Evolutionary conservation across 176 grass and related monocot species (phyloP).

Genomic region (Tillandsia leiboldiana): DNA sequence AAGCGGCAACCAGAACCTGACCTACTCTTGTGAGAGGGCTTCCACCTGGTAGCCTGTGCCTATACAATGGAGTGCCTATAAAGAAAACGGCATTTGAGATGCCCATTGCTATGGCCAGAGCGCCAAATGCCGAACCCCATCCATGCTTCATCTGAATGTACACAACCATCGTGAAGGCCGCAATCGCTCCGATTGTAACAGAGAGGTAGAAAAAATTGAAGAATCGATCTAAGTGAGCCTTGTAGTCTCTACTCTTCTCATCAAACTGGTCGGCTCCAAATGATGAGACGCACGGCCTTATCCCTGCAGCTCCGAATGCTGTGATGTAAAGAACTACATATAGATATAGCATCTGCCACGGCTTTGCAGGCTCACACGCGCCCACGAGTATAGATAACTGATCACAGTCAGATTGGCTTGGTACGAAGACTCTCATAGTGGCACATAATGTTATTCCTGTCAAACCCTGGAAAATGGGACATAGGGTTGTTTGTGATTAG

Average conservation of each 20-base stretch:
- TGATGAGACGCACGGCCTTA: slow-evolving; percentile 79
- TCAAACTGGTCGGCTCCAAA: slow-evolving; percentile 97
- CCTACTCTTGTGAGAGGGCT: slow-evolving; percentile 74
- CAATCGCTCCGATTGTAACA: slow-evolving; percentile 71
- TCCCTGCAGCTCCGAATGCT: slow-evolving; percentile 63
- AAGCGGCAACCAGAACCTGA: slow-evolving; percentile 71
- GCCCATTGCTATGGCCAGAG: slow-evolving; percentile 75
- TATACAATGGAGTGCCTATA: slow-evolving; percentile 60
- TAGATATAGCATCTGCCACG: slow-evolving; percentile 82
- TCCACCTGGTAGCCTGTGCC: slow-evolving; percentile 59
- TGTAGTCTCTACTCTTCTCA: slow-evolving; percentile 44
- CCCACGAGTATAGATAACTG: slow-evolving; percentile 59
- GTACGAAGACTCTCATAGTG: slow-evolving; percentile 41
- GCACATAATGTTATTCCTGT: slow-evolving; percentile 64
- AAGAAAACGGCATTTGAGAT: slow-evolving; percentile 81
- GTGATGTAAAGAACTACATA: slow-evolving; percentile 63
- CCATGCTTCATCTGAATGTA: slow-evolving; percentile 76
- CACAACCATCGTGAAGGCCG: slow-evolving; percentile 69
- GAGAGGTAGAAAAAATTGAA: slow-evolving; percentile 94
- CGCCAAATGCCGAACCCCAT: slow-evolving; percentile 75
- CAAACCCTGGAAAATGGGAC: slow-evolving; percentile 34
- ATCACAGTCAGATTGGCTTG: slow-evolving; percentile 44
- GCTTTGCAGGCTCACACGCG: slow-evolving; percentile 29
- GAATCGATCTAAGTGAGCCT: slow-evolving; percentile 55
- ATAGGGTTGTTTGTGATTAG: background rate